These are phyloP conservation scores for Aurantiochytrium sp. DNA, from an alignment of 108 stramenopile genomes.

Conservation along the genomic window DNA sequence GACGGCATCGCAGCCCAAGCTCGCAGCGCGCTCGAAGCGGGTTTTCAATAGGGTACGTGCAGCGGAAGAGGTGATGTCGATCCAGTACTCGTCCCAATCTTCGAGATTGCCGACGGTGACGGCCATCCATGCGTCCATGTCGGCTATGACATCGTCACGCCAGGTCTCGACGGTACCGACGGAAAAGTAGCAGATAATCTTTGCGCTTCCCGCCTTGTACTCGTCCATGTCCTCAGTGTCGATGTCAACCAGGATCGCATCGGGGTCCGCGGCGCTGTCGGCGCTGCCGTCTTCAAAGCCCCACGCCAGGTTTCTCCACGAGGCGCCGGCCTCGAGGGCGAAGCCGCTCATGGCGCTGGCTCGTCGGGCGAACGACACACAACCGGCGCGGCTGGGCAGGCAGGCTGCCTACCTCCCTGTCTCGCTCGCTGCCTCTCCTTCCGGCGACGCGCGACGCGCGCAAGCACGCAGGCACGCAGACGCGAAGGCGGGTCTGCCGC, in stretches of 20 bases:
- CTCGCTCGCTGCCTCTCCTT: no score
- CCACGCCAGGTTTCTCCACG: constrained; percentile 5
- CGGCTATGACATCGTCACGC: not conserved
- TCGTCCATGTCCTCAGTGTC: not conserved
- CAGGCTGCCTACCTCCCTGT: no score
- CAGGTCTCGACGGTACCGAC: not conserved
- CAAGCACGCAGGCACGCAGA: no score
- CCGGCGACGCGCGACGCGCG: no score
- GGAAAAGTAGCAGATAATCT: not conserved
- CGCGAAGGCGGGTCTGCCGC: no score
- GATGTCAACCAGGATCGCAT: not conserved
- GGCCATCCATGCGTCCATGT: not conserved
- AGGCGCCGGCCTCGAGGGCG: not conserved
- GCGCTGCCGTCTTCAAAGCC: not conserved
- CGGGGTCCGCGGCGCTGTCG: not conserved
- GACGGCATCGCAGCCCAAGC: not conserved
- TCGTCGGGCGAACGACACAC: no score
- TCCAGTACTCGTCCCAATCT: constrained; percentile 10
- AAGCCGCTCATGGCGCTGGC: not conserved
- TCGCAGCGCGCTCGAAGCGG: not conserved
- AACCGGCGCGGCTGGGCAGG: no score
- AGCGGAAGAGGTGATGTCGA: not conserved
- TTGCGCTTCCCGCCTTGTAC: not conserved
- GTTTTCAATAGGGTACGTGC: not conserved
- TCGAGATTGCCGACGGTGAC: not conserved